A percentile compares a stretch with the other conserved stretches of the same genome.
Evolutionary conservation across 257 asterid species (phyloP).

Genomic region (Solanum chiquidenum): DNA sequence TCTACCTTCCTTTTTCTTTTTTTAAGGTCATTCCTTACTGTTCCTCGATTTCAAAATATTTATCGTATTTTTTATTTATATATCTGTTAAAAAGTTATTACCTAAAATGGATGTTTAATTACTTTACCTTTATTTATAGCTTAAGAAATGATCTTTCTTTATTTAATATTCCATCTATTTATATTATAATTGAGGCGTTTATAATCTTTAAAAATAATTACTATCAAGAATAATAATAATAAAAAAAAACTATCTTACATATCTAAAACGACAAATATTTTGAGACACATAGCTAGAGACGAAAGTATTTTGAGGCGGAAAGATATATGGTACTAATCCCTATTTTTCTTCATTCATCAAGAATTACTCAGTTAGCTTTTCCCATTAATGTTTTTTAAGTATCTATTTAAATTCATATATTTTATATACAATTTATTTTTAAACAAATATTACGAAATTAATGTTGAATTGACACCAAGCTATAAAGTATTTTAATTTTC

Average conservation of each 20-base stretch:
- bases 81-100: fast-evolving
- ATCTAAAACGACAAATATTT: background rate
- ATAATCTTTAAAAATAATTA: background rate
- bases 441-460: background rate
- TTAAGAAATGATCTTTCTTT: background rate
- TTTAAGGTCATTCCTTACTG: background rate
- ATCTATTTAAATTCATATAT: background rate
- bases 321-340: background rate
- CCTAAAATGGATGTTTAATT: background rate
- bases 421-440: no score
- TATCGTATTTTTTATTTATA: background rate
- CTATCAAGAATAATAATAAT: background rate
- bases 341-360: background rate
- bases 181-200: background rate
- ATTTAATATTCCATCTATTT: background rate
- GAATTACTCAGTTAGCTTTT: background rate
- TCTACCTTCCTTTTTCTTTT: background rate
- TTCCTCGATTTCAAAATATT: background rate
- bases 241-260: background rate
- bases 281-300: background rate
- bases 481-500: background rate
- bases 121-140: no score
- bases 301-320: background rate
- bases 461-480: background rate
- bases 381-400: background rate